Evolutionary conservation across 805 yeast genomes (phyloP).

Genomic region (Helenozyma baotianmanensis): DNA sequence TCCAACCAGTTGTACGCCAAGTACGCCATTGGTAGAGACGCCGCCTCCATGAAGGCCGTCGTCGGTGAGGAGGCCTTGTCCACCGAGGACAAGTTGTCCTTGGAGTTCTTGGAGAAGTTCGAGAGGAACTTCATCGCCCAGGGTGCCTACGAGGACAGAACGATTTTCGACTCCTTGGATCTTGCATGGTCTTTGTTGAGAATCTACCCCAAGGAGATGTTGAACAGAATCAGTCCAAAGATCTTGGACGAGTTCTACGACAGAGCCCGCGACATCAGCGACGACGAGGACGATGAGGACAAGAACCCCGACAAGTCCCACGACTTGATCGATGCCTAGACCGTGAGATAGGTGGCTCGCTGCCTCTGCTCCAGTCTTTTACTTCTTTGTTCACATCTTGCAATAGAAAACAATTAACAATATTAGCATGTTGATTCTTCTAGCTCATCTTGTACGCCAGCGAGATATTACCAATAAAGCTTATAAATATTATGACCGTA

Average conservation of each 20-base stretch:
- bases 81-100: constrained; percentile 92
- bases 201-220: constrained; percentile 98
- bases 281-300: constrained; percentile 45
- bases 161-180: constrained; percentile 90
- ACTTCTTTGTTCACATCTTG: constrained; percentile 4
- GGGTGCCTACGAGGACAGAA: constrained; percentile 96
- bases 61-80: constrained; percentile 99
- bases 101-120: constrained; percentile 96
- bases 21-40: constrained; percentile 99
- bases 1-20: constrained; percentile 98
- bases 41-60: constrained; percentile 99
- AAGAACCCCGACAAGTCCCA: constrained; percentile 36
- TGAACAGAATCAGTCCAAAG: constrained; percentile 98
- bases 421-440: too few species aligned
- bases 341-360: neutral
- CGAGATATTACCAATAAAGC: constrained; percentile 1
- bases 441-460: too few species aligned
- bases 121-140: constrained; percentile 93
- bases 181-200: constrained; percentile 97
- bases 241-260: constrained; percentile 93
- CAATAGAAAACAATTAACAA: neutral
- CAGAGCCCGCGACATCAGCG: constrained; percentile 68
- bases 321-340: constrained; percentile 40
- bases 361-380: constrained; percentile 2
- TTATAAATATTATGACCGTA: too few species aligned